Evolutionary conservation across 1,284 basidiomycete genomes (phyloP), one percentile per base, ranked within the genome.

Genomic region (Sporisorium sorghi): DNA sequence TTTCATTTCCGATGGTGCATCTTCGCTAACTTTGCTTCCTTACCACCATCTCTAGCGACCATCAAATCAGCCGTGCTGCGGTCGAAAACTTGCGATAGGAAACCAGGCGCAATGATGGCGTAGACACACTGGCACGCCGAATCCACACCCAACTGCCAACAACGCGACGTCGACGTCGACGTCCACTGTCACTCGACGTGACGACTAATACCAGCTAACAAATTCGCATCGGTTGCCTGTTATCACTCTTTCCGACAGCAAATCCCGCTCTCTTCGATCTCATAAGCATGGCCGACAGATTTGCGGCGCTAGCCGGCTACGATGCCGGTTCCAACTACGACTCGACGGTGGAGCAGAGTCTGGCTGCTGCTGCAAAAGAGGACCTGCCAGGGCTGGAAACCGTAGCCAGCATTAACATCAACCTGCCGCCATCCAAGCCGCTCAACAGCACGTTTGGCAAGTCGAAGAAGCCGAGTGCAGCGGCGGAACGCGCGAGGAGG

Each of bases 261-360:
- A 6, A 30, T 30, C 5, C 30, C 33, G 14, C 33, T 14, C 11
- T 35, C 11, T 35, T n/a, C n/a, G 37, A 28, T 2, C 11, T n/a
- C n/a, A n/a, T n/a, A 46, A 52, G 23, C 44, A 79, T 79, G 78
- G 70, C 77, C 8, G 74, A 80, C 28, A 58, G 76, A 9, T 77
- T 77, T 35, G 70, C 75, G 17, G 67, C 70, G n/a, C 53, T 77
- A 14, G 74, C 77, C 50, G 78, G 77, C 62, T 78, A 66, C 52
- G 69, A 76, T 37, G 72, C 70, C 49, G 67, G 64, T 5, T 66
- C 72, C 53, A 73, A 65, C 43, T 73, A 73, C 51, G 69, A 73
- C 51, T 71, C 73, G 46, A 74, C 75, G 5, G 40, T 63, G 4
- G 62, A 72, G 47, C 67, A 76, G 21, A 68, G 57, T 23, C 48